Evolutionary conservation across 2,329 filamentous ascomycete species (phyloP).

Genomic region (Colletotrichum liaoningense): DNA sequence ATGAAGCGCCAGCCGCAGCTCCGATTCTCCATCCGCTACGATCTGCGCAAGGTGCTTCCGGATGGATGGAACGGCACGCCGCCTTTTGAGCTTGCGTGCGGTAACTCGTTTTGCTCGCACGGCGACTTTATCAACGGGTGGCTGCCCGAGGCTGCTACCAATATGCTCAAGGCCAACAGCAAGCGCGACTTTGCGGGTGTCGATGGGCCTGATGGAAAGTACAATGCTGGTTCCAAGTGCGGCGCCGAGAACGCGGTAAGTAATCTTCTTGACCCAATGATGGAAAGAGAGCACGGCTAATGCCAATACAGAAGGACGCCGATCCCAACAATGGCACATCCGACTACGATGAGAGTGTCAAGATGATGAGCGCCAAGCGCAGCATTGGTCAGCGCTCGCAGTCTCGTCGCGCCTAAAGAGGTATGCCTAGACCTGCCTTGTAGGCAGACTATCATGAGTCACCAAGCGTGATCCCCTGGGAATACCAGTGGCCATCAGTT

Average conservation of each 20-base stretch:
- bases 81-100: constrained; percentile 56
- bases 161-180: constrained; percentile 51
- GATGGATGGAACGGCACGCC: constrained; percentile 56
- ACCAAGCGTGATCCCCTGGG: too few relatives aligned
- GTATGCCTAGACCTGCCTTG: too few relatives aligned
- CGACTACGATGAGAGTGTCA: constrained; percentile 48
- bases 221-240: constrained; percentile 37
- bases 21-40: constrained; percentile 59
- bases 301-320: constrained; percentile 44
- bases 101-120: constrained; percentile 54
- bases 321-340: constrained; percentile 54
- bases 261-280: background rate
- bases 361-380: constrained; percentile 24
- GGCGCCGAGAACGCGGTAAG: constrained; percentile 43
- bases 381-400: constrained; percentile 24
- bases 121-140: constrained; percentile 62
- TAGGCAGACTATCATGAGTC: too few relatives aligned
- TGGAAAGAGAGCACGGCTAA: background rate
- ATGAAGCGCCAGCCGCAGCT: constrained; percentile 60
- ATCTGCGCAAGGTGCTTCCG: constrained; percentile 54
- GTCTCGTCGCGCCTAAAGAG: background rate
- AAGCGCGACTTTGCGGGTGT: constrained; percentile 51
- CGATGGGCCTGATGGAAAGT: constrained; percentile 43
- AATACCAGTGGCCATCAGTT: too few relatives aligned
- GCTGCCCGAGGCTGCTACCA: constrained; percentile 51